Base-by-base conservation (phyloP, 805 yeast species). In the Candida stauntonica region DNA sequence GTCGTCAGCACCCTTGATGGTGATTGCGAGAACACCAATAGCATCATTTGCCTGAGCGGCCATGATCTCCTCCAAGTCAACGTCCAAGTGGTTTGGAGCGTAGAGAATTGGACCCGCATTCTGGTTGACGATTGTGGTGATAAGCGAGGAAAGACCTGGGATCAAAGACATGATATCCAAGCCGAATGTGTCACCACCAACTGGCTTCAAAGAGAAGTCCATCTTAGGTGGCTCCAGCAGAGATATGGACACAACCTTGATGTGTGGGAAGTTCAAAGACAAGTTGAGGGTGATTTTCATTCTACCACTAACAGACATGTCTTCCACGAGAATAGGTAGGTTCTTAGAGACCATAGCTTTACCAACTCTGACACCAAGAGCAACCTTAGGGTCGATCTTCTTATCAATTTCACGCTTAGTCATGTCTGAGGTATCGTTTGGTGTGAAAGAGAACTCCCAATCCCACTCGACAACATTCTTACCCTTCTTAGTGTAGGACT, bases 161-260 rank as follows among this genome's bases (percentile, higher is more conserved):
- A 85, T 72, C 50, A 84, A 70, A 3, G 89, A 79, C 94, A 85
- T 85, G 50, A 85, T 75, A 63, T 85, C 95, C 31, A 85, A 55
- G 45, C 95, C 95, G 44, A 85, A 71, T n/a, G 89, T 80, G 57
- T 85, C 91, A 64, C 94, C 93, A 58, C 93, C 93, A 37, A 85
- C 82, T 8, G 95, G 95, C 57, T 85, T 85, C 67, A 85, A 73
- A 16, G 79, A 81, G 58, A 83, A 85, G 55, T 81, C 89, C 54
- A 85, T 81, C 21, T 72, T 68, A 27, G 93, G 93, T 15, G 91
- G 82, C 58, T 84, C 91, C 53, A 85, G 65, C 52, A 85, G 75
- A 46, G 79, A 82, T 39, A 84, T 66, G 15, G 86, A 77, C 7
- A 85, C 86, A 50, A 75, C 61, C 45, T 78, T 79, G 42, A 85